Evolutionary conservation across 352 stramenopile species (phyloP).

Genomic region (Pythium aphanidermatum): DNA sequence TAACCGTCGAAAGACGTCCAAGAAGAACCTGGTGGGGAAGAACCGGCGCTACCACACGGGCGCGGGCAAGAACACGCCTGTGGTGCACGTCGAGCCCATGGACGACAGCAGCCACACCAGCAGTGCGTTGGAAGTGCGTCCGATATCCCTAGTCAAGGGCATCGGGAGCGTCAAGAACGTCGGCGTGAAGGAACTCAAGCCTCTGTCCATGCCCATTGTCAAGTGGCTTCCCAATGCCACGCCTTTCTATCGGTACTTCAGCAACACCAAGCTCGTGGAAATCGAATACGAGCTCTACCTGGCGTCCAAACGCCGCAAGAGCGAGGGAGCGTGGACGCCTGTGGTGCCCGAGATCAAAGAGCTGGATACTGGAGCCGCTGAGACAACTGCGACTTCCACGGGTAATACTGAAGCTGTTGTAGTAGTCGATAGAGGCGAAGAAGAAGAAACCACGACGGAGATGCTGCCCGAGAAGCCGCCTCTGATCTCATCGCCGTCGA

Average conservation of each 20-base stretch:
- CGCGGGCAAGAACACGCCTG: constrained; percentile 10
- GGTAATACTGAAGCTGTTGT: too few relatives aligned
- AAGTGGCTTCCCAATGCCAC: constrained; percentile 8
- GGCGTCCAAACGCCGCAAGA: not conserved
- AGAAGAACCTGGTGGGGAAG: constrained; percentile 10
- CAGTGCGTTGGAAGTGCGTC: not conserved
- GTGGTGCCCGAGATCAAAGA: too few relatives aligned
- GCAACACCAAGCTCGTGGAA: constrained; percentile 14
- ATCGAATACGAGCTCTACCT: constrained; percentile 8
- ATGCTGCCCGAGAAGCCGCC: too few relatives aligned
- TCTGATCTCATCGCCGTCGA: too few relatives aligned
- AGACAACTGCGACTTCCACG: too few relatives aligned
- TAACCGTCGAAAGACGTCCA: constrained; percentile 10
- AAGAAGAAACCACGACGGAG: too few relatives aligned
- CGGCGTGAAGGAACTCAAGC: not conserved
- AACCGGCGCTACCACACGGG: constrained; percentile 10
- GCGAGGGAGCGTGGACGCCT: not conserved
- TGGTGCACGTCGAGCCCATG: constrained; percentile 9
- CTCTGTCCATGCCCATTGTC: constrained; percentile 1
- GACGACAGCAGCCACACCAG: not conserved
- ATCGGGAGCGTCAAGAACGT: not conserved
- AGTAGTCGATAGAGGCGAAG: too few relatives aligned
- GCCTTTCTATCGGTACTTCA: constrained; percentile 19
- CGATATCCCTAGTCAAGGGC: not conserved
- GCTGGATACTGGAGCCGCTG: too few relatives aligned